Evolutionary conservation across 1,284 basidiomycete genomes (phyloP), one percentile per base, ranked within the genome.

Genomic region (Inonotus hispidus): DNA sequence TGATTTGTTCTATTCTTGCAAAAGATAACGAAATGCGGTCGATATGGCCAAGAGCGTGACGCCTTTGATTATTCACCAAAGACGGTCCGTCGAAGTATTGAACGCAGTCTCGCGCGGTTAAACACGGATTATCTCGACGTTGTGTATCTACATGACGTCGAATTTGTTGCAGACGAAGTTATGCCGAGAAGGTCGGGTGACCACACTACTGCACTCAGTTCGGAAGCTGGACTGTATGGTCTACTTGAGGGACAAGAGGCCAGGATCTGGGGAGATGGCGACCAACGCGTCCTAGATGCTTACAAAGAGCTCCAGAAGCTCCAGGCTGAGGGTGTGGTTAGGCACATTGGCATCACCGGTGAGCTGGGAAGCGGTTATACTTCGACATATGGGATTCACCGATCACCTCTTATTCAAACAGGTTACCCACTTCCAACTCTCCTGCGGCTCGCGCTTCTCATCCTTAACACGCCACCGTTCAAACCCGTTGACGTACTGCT

Each of bases 11-110:
- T 43, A 21, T 16, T 23, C 37, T n/a, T 45, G 0, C n/a, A 32
- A 32, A 60, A 92, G 89, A 87, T 94, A 75, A 95, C 95, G n/a
- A 99, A 99, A 75, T 92, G 89, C 64, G 96, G 95, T 25, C 84
- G 95, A 53, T 95, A 91, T 72, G 93, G 93, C 3, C 70, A 75
- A 0, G 74, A 76, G 49, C 71, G 71, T 35, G 69, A 71, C 10
- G 79, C 83, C 58, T 97, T 98, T 69, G 90, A 96, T 71, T 95
- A 96, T 73, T 81, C 83, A 7, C 88, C 92, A 0, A 71, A 74
- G 13, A 84, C 82, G 32, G 84, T 98, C 58, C 82, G 87, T 10
- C 73, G 78, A 21, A 90, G 87, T 66, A 82, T 98, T 5, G 75
- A 81, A 63, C 83, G 85, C 62, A 92, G 88, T 69, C 76, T 96